Conservation (phyloP, 805 yeast genomes). For the Saturnispora quitensis region DNA sequence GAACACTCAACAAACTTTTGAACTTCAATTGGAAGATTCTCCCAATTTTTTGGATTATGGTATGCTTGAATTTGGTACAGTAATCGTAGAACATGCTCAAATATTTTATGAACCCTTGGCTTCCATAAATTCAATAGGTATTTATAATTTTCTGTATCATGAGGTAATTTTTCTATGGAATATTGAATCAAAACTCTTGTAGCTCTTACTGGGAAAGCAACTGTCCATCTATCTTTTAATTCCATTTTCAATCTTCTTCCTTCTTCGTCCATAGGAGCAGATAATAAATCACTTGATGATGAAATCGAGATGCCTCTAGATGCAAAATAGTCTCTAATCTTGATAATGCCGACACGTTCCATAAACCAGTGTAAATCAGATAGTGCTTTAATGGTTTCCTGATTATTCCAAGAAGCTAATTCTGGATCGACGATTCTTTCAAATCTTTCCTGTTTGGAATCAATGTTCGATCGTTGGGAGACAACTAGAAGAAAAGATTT, state of each 20-base stretch:
- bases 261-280: slow-evolving; percentile 81
- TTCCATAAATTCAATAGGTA: slow-evolving; percentile 74
- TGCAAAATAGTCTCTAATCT: slow-evolving; percentile 84
- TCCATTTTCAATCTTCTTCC: slow-evolving; percentile 71
- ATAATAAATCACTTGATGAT: slow-evolving; percentile 63
- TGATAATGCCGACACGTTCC: slow-evolving; percentile 93
- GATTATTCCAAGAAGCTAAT: slow-evolving; percentile 85
- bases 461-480: slow-evolving; percentile 74
- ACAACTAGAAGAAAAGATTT: slow-evolving; percentile 87
- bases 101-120: slow-evolving; percentile 83
- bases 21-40: slow-evolving; percentile 75
- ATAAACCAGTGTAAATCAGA: slow-evolving; percentile 93
- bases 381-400: slow-evolving; percentile 81
- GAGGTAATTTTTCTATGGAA: slow-evolving; percentile 83
- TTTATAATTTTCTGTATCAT: slow-evolving; percentile 64
- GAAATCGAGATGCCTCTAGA: slow-evolving; percentile 73
- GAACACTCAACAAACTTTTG: slow-evolving; percentile 86
- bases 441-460: slow-evolving; percentile 63
- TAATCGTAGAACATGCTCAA: slow-evolving; percentile 83
- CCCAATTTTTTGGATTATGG: slow-evolving; percentile 91
- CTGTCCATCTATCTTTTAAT: slow-evolving; percentile 85
- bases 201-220: slow-evolving; percentile 90
- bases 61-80: slow-evolving; percentile 88
- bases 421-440: slow-evolving; percentile 90
- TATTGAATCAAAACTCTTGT: slow-evolving; percentile 92